These are phyloP conservation scores for Heritiera fomes DNA, from an alignment of 345 rosid genomes.

Conservation along the genomic window DNA sequence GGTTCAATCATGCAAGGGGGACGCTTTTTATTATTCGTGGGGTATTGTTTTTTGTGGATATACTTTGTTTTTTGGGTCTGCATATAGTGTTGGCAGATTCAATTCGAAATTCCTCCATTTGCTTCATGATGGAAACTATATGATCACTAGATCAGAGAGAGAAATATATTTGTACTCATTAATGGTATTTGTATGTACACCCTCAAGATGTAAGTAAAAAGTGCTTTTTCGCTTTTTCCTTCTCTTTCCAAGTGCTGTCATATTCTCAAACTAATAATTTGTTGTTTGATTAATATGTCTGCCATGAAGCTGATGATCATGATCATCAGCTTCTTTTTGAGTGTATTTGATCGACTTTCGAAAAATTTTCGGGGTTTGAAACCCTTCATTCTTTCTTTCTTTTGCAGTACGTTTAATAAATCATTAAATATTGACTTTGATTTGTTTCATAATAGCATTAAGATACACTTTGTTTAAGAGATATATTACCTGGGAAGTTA, in stretches of 20 bases:
- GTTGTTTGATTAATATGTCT: no score
- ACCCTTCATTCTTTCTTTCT: no score
- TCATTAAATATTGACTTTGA: no score
- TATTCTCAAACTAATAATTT: background rate
- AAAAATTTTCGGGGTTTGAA: no score
- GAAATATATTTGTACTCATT: conserved; percentile 9
- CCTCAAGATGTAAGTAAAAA: conserved; percentile 29
- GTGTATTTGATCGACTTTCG: no score
- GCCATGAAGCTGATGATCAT: no score
- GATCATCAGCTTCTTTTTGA: no score
- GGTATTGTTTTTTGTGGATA: conserved; percentile 19
- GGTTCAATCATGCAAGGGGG: conserved; percentile 13
- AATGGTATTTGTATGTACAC: conserved; percentile 23
- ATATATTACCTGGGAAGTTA: no score
- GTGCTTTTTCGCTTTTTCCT: background rate
- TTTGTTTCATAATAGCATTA: no score
- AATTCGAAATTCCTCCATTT: conserved; percentile 27
- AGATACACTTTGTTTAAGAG: no score
- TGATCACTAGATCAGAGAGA: background rate
- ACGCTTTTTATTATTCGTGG: background rate
- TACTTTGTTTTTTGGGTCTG: background rate
- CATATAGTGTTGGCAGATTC: conserved; percentile 37
- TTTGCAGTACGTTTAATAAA: no score
- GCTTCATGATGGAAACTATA: conserved; percentile 11
- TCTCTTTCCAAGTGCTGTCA: background rate